phyloP scores from a whole-genome alignment of 352 stramenopile genomes.

The Phytophthora fragariaefolia region DNA sequence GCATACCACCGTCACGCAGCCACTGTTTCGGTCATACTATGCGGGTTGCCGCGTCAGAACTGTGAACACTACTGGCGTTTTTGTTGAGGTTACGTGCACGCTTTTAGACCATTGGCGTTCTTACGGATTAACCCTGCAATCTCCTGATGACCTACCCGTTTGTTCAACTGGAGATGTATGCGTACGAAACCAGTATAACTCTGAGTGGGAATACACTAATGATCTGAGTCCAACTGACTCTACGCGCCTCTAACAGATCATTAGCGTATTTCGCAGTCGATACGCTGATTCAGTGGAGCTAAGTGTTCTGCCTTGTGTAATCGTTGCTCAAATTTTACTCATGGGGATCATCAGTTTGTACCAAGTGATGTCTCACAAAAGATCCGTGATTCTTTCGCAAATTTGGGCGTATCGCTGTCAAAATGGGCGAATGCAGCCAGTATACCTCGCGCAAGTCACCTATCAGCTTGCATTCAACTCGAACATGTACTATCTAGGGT shows the following conservation, averaged over 20 bases:
- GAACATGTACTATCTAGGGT: constrained; percentile 36
- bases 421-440: constrained; percentile 35
- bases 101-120: constrained; percentile 26
- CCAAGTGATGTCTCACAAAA: constrained; percentile 34
- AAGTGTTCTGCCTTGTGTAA: constrained; percentile 22
- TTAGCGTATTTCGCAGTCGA: constrained; percentile 36
- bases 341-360: constrained; percentile 38
- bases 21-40: constrained; percentile 32
- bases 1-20: constrained; percentile 21
- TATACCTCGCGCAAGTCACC: constrained; percentile 35
- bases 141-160: constrained; percentile 30
- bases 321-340: constrained; percentile 28
- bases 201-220: constrained; percentile 28
- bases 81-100: constrained; percentile 30
- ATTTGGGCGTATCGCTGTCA: constrained; percentile 38
- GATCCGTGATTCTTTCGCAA: constrained; percentile 26
- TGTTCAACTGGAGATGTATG: constrained; percentile 33
- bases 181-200: constrained; percentile 32
- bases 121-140: constrained; percentile 27
- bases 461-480: constrained; percentile 40
- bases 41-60: constrained; percentile 29
- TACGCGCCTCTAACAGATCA: constrained; percentile 24
- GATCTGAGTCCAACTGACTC: constrained; percentile 2
- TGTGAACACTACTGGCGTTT: constrained; percentile 34
- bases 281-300: constrained; percentile 31